phyloP scores from a whole-genome alignment of 1,284 basidiomycete genomes.

The Cutaneotrichosporon sp. region DNA sequence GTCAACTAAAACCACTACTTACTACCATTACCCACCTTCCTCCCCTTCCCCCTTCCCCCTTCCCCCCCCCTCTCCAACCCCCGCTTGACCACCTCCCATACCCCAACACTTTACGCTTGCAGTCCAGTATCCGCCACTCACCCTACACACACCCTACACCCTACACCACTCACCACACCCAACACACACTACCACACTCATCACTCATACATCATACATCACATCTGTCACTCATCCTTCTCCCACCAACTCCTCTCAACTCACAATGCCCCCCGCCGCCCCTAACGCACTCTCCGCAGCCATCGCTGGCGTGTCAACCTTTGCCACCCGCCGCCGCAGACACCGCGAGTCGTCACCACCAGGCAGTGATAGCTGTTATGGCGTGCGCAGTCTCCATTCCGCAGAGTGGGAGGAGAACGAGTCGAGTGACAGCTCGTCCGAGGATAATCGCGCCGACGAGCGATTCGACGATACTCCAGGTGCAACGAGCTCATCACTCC shows the following conservation, averaged over 20 bases:
- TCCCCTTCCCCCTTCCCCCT: too few relatives aligned
- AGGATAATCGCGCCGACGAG: not conserved
- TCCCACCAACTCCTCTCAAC: not conserved
- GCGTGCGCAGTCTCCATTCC: conserved; percentile 34
- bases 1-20: too few relatives aligned
- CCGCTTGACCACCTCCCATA: too few relatives aligned
- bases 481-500: not conserved
- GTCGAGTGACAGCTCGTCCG: not conserved
- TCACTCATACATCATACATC: not conserved
- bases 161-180: not conserved
- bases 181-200: not conserved
- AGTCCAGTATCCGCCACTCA: too few relatives aligned
- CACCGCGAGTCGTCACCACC: conserved; percentile 19
- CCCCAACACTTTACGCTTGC: too few relatives aligned
- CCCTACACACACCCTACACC: too few relatives aligned
- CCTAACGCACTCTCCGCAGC: conserved; percentile 19
- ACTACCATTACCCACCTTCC: too few relatives aligned
- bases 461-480: not conserved
- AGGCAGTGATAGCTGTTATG: conserved; percentile 32
- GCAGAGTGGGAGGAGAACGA: conserved; percentile 2
- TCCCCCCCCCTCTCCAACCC: too few relatives aligned
- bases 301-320: conserved; percentile 16
- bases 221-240: not conserved
- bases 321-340: conserved; percentile 23
- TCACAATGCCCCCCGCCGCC: conserved; percentile 7